Base-by-base conservation (phyloP, 2,329 filamentous ascomycete species). In the Xylaria sp. region DNA sequence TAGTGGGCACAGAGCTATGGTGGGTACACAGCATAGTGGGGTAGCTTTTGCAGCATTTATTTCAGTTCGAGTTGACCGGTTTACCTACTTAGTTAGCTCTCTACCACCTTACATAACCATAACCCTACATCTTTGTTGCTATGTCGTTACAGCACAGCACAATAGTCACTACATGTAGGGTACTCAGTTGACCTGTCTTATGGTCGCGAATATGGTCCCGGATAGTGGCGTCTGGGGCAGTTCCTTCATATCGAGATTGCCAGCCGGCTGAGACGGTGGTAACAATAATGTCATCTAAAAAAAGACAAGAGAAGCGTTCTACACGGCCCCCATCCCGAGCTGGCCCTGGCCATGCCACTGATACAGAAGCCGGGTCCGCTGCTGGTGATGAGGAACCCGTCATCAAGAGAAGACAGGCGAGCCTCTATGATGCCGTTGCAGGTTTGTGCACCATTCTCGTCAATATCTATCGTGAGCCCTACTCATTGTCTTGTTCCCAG, bases 401-500 rank as follows among this genome's bases (percentile, higher is more conserved):
- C 18, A 15, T 28, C 15, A 71, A 63, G 60, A 75, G 63, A 70
- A 71, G 75, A 77, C 77, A 73, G 55, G 84, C 86, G 46, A 92
- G 85, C 23, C 79, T 94, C 23, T 94, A 91, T 78, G 91, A 94
- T 79, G 91, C 90, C 18, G 90, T 93, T 62, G 90, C 90, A 74
- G 90, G 90, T 91, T 76, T 72, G 79, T 73, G 39, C 28, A 65
- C 34, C 52, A 28, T 36, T 32, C 32, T 64, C 23, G 18, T 58
- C 23, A 39, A 52, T 7, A 20, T 58, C 25, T n/a, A 43, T 61
- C n/a, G 20, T 32, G 28, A 57, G 23, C 59, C 48, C n/a, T 61
- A 20, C 66, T 69, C 15, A 66, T 41, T 23, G 50, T 36, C n/a
- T 55, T 43, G 30, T 75, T 32, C 48, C 64, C 52, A 82, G 81